These are phyloP conservation scores for Fusarium domesticum DNA, from an alignment of 2,329 filamentous ascomycete genomes.

Conservation along the genomic window DNA sequence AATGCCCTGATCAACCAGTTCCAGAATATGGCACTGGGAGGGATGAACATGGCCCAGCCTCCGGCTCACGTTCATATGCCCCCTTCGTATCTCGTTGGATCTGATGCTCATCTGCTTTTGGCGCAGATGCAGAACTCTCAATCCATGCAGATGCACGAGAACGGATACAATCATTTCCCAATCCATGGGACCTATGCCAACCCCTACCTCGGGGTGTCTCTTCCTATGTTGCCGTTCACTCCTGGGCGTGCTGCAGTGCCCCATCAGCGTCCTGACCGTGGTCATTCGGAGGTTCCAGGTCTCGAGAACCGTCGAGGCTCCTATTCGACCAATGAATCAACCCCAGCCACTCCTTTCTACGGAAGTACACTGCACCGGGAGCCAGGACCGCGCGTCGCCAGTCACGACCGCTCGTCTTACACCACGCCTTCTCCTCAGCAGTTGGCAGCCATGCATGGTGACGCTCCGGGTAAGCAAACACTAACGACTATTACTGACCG, in stretches of 20 bases:
- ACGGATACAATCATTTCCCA: conserved; percentile 34
- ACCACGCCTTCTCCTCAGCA: conserved; percentile 66
- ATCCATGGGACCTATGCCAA: conserved; percentile 36
- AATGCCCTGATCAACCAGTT: conserved; percentile 36
- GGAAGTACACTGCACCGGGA: conserved; percentile 57
- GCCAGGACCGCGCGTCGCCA: conserved; percentile 56
- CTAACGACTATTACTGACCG: conserved; percentile 43
- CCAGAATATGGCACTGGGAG: conserved; percentile 37
- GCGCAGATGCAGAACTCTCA: conserved; percentile 36
- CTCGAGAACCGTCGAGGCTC: conserved; percentile 65
- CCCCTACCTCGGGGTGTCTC: conserved; percentile 37
- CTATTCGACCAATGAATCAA: conserved; percentile 66
- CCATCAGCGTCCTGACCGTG: conserved; percentile 46
- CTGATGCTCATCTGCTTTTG: conserved; percentile 40
- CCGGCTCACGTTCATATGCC: conserved; percentile 35
- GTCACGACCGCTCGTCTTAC: conserved; percentile 61
- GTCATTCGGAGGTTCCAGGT: conserved; percentile 55
- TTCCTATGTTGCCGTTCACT: conserved; percentile 49
- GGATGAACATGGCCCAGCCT: conserved; percentile 34
- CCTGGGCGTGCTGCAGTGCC: conserved; percentile 47
- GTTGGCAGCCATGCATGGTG: conserved; percentile 39
- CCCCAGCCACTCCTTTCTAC: conserved; percentile 64
- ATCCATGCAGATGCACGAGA: conserved; percentile 36
- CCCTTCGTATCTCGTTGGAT: conserved; percentile 37
- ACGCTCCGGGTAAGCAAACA: conserved; percentile 42